phyloP scores from a whole-genome alignment of 2,329 filamentous ascomycete genomes.

The Thielaviopsis ethacetica region DNA sequence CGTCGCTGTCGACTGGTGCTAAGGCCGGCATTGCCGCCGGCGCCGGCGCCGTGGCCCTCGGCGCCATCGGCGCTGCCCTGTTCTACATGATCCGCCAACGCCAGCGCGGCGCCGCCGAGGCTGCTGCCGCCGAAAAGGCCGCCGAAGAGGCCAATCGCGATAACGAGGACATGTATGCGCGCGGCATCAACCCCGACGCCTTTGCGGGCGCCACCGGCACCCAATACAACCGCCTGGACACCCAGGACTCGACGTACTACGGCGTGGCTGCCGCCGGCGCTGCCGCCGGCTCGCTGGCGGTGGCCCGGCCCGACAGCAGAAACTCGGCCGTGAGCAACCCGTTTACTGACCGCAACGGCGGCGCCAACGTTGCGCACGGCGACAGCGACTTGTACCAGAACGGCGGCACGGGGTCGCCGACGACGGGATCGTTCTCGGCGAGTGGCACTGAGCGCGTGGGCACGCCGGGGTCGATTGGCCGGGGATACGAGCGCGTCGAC shows the following conservation, averaged over 20 bases:
- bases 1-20: constrained; percentile 29
- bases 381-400: constrained; percentile 7
- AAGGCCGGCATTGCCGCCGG: constrained; percentile 37
- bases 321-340: background rate
- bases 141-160: constrained; percentile 33
- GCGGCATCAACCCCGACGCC: constrained; percentile 31
- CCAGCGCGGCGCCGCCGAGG: constrained; percentile 33
- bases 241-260: constrained; percentile 17
- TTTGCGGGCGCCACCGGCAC: constrained; percentile 21
- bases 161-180: constrained; percentile 31
- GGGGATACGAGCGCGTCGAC: background rate
- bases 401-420: background rate
- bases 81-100: constrained; percentile 42
- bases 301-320: constrained; percentile 8
- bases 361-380: no score
- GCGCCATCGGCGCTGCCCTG: constrained; percentile 24
- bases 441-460: background rate
- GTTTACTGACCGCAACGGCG: constrained; percentile 4
- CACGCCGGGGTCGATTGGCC: background rate
- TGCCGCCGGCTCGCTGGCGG: no score
- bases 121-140: constrained; percentile 27
- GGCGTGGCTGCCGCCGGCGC: constrained; percentile 14
- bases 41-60: constrained; percentile 25
- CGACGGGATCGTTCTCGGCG: background rate
- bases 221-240: constrained; percentile 21